These are phyloP conservation scores for Ophiostoma himal-ulmi DNA, from an alignment of 2,329 filamentous ascomycete genomes.

Conservation along the genomic window DNA sequence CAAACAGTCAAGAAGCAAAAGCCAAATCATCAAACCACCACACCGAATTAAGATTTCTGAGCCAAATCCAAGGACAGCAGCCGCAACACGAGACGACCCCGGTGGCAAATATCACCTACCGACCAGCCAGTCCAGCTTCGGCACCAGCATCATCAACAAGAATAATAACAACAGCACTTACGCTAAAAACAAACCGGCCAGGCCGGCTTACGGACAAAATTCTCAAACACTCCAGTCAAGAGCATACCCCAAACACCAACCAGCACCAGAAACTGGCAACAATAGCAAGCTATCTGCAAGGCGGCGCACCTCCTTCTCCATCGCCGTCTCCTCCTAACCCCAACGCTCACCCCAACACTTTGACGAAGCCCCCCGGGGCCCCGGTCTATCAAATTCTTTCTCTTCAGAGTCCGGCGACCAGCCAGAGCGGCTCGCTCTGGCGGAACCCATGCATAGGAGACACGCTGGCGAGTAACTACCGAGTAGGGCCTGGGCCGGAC, in stretches of 20 bases:
- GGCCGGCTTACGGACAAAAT: conserved; percentile 10
- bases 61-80: not conserved
- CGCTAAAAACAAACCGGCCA: not conserved
- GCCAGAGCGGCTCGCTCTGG: conserved; percentile 72
- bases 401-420: conserved; percentile 59
- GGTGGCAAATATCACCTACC: not conserved
- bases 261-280: conserved; percentile 11
- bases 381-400: conserved; percentile 51
- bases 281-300: conserved; percentile 6
- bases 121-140: not conserved
- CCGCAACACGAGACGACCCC: not conserved
- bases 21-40: not conserved
- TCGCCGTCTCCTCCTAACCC: conserved; percentile 2
- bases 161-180: not conserved
- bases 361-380: conserved; percentile 46
- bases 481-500: conserved; percentile 51
- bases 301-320: conserved; percentile 12
- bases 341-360: conserved; percentile 22
- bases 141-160: not conserved
- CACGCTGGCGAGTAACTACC: conserved; percentile 70
- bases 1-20: not conserved
- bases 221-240: not conserved
- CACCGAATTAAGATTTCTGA: not conserved
- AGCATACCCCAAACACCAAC: conserved; percentile 2
- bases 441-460: conserved; percentile 66